Percentiles rank a stretch among this genome's conserved stretches.
phyloP scores from a whole-genome alignment of 1,284 basidiomycete genomes.

The Wallemia mellicola region DNA sequence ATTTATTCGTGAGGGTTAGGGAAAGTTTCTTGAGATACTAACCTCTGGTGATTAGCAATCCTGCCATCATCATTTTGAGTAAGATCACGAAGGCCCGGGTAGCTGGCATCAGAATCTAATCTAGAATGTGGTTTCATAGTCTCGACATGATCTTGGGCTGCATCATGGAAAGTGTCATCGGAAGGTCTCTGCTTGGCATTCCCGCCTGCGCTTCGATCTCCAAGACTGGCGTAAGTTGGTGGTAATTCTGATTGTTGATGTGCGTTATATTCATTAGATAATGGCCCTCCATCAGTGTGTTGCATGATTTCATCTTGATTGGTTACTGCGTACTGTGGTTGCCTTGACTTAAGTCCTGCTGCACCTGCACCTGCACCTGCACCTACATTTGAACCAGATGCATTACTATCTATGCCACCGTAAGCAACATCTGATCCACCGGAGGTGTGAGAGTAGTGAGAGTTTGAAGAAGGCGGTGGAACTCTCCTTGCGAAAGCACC shows the following conservation, averaged over 20 bases:
- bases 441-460: not conserved
- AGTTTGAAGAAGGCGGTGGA: not conserved
- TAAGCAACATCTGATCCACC: not conserved
- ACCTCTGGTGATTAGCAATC: not conserved
- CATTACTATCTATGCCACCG: not conserved
- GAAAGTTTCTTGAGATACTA: not conserved
- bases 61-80: too few species aligned
- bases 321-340: not conserved
- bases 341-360: not conserved
- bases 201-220: not conserved
- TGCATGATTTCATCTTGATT: not conserved
- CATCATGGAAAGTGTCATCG: too few species aligned
- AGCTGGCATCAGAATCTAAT: too few species aligned
- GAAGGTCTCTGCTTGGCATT: too few species aligned
- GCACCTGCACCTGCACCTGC: not conserved
- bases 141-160: too few species aligned
- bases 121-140: too few species aligned
- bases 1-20: not conserved
- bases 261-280: not conserved
- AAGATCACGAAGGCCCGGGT: too few species aligned
- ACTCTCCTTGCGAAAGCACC: not conserved
- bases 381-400: not conserved
- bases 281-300: not conserved
- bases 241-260: not conserved
- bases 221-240: not conserved